phyloP scores from a whole-genome alignment of 495 filamentous ascomycete species.

The Penicillium egyptiacum region DNA sequence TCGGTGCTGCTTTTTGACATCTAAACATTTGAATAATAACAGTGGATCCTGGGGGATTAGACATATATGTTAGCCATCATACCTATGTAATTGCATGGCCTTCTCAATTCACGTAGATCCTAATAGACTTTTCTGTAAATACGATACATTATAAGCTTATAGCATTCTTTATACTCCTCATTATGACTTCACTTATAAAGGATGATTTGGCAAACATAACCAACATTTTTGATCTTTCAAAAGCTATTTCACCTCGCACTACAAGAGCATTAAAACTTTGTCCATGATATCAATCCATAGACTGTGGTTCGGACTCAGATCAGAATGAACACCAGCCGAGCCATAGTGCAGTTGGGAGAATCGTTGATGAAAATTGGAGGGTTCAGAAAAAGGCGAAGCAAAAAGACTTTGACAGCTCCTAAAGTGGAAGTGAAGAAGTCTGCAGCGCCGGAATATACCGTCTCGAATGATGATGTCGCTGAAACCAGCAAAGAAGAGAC shows the following conservation, averaged over 20 bases:
- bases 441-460: neutral
- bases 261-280: neutral
- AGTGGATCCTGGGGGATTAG: neutral
- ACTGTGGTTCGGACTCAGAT: neutral
- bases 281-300: neutral
- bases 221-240: neutral
- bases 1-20: neutral
- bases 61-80: neutral
- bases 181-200: neutral
- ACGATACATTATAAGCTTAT: neutral
- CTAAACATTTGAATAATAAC: neutral
- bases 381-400: too few relatives aligned
- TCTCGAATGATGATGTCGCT: neutral
- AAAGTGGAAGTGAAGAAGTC: neutral
- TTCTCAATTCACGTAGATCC: neutral
- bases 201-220: neutral
- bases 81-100: too few relatives aligned
- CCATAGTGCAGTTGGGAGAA: neutral
- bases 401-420: neutral
- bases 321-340: neutral
- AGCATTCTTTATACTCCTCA: neutral
- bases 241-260: neutral
- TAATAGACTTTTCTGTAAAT: neutral
- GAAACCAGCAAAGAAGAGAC: neutral
- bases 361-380: neutral